Conservation (phyloP, 2,329 filamentous ascomycete genomes). For the Kalaharituber pfeilii region DNA sequence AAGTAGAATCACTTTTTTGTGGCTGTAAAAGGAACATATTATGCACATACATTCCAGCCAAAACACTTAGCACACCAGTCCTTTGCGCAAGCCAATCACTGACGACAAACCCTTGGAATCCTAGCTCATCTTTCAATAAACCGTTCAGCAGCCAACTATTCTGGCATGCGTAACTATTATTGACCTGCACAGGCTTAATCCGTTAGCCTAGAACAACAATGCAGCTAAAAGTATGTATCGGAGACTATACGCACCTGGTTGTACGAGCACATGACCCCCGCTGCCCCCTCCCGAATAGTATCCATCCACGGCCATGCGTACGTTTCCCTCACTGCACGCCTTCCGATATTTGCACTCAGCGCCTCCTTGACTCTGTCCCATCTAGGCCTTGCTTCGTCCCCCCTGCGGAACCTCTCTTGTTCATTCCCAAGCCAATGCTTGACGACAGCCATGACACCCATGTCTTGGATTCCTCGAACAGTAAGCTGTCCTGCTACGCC, state of each 20-base stretch:
- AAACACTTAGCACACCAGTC: conserved; percentile 57
- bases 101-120: conserved; percentile 72
- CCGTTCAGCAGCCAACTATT: conserved; percentile 69
- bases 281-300: conserved; percentile 56
- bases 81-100: conserved; percentile 75
- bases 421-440: conserved; percentile 60
- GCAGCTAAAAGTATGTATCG: too few relatives aligned
- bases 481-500: conserved; percentile 64
- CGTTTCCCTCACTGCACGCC: conserved; percentile 54
- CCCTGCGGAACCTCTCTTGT: conserved; percentile 61
- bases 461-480: conserved; percentile 55
- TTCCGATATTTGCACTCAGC: conserved; percentile 61
- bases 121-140: conserved; percentile 65
- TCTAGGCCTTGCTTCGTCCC: conserved; percentile 52
- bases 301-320: conserved; percentile 78
- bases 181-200: too few relatives aligned
- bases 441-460: conserved; percentile 56
- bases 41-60: conserved; percentile 45
- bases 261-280: conserved; percentile 68
- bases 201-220: too few relatives aligned
- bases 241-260: too few relatives aligned
- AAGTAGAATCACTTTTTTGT: not conserved
- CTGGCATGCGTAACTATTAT: conserved; percentile 51
- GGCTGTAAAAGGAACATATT: not conserved
- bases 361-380: conserved; percentile 39